These are phyloP conservation scores for Diversispora epigaea DNA, from an alignment of 192 early-diverging fungal genomes.

Conservation along the genomic window DNA sequence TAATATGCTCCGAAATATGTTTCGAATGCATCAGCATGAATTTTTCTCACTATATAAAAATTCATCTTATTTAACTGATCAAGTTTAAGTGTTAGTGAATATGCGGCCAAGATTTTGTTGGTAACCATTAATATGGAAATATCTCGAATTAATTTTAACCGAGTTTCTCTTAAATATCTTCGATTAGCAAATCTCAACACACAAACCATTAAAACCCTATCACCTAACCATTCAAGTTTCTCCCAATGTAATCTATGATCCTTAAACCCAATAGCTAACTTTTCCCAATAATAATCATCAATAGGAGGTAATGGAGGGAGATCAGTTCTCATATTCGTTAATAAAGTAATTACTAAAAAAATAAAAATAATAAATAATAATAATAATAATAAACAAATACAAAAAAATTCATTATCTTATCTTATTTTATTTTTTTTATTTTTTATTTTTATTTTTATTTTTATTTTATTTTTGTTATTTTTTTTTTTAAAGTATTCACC, in stretches of 20 bases:
- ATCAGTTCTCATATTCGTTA: background rate
- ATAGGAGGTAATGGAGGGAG: background rate
- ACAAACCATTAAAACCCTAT: background rate
- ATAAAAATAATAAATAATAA: background rate
- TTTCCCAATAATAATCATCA: background rate
- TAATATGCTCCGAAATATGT: background rate
- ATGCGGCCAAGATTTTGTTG: background rate
- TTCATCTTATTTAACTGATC: background rate
- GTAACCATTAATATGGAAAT: background rate
- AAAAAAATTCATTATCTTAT: background rate
- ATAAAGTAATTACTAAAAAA: background rate
- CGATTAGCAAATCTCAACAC: background rate
- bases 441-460: too few species aligned
- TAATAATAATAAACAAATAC: background rate
- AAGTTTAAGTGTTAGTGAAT: background rate
- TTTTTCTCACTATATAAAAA: background rate
- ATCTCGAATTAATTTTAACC: background rate
- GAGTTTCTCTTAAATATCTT: background rate
- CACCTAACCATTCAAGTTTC: background rate
- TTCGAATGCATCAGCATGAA: background rate
- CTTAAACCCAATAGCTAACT: background rate
- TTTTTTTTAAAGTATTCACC: too few species aligned
- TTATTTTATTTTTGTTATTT: too few species aligned
- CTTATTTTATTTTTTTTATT: too few species aligned
- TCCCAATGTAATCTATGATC: background rate